A percentile compares a stretch with the other conserved stretches of the same genome.
phyloP scores from a whole-genome alignment of 345 rosid genomes.

The Psidium guajava region DNA sequence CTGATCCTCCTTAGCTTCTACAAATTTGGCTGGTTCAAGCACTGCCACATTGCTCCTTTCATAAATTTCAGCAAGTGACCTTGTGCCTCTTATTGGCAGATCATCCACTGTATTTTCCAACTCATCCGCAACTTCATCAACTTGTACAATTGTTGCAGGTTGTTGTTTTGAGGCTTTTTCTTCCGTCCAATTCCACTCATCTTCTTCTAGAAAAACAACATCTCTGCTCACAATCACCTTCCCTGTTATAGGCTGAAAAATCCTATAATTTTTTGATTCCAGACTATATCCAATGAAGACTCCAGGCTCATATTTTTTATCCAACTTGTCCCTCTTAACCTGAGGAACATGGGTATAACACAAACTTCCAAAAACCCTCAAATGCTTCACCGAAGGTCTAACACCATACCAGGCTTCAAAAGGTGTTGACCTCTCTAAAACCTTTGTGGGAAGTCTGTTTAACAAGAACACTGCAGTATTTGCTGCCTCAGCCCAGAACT shows the following conservation, averaged over 20 bases:
- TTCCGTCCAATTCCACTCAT: no score
- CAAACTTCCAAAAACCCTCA: neutral
- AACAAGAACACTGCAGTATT: neutral
- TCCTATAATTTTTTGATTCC: conserved; percentile 2
- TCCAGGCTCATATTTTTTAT: neutral
- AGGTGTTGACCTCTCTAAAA: neutral
- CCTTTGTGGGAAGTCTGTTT: neutral
- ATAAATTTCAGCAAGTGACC: neutral
- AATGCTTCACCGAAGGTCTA: neutral
- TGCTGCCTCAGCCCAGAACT: conserved; percentile 4
- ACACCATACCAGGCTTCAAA: no score
- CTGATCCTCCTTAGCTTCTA: neutral
- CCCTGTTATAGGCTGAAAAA: neutral
- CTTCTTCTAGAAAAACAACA: no score
- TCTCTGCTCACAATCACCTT: no score
- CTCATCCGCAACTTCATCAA: neutral
- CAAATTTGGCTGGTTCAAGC: neutral
- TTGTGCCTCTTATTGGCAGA: neutral
- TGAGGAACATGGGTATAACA: neutral
- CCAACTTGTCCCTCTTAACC: conserved; percentile 6
- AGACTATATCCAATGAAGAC: conserved; percentile 7
- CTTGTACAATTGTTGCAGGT: neutral
- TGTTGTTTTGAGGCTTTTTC: no score
- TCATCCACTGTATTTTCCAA: neutral
- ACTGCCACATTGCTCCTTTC: neutral